A percentile compares a stretch with the other conserved stretches of the same genome.
Conservation (phyloP, 2,329 filamentous ascomycete genomes). For the Lachnellula cervina region DNA sequence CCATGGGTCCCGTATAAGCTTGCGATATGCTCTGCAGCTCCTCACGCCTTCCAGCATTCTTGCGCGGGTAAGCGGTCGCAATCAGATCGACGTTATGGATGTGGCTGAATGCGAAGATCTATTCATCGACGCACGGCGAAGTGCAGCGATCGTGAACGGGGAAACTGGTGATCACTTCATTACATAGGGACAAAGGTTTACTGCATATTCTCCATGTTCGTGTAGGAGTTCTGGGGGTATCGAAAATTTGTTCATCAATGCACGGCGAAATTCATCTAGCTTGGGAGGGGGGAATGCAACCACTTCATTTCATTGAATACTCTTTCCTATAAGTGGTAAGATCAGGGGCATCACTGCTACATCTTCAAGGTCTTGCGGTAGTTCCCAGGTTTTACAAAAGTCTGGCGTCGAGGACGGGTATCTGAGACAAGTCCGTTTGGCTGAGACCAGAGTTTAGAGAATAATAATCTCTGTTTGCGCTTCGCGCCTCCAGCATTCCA, state of each 20-base stretch:
- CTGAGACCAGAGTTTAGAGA: constrained; percentile 4
- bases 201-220: background rate
- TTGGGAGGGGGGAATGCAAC: constrained; percentile 58
- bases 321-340: constrained; percentile 1
- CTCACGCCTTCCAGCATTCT: constrained; percentile 67
- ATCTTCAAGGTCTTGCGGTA: background rate
- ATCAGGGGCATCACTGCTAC: background rate
- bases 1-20: constrained; percentile 81
- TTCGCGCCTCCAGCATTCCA: constrained; percentile 10
- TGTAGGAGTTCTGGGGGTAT: constrained; percentile 48
- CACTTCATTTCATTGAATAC: constrained; percentile 44
- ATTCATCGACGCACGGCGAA: constrained; percentile 77
- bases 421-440: constrained; percentile 14
- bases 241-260: constrained; percentile 78
- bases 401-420: constrained; percentile 8
- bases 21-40: constrained; percentile 90
- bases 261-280: constrained; percentile 68
- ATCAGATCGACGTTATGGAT: constrained; percentile 71
- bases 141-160: constrained; percentile 62
- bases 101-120: constrained; percentile 78
- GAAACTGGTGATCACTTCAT: constrained; percentile 59
- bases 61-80: constrained; percentile 74
- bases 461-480: constrained; percentile 15
- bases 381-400: constrained; percentile 8
- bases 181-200: constrained; percentile 17